These are phyloP conservation scores for Lizonia empirigonia DNA, from an alignment of 2,329 filamentous ascomycete species.

Conservation along the genomic window DNA sequence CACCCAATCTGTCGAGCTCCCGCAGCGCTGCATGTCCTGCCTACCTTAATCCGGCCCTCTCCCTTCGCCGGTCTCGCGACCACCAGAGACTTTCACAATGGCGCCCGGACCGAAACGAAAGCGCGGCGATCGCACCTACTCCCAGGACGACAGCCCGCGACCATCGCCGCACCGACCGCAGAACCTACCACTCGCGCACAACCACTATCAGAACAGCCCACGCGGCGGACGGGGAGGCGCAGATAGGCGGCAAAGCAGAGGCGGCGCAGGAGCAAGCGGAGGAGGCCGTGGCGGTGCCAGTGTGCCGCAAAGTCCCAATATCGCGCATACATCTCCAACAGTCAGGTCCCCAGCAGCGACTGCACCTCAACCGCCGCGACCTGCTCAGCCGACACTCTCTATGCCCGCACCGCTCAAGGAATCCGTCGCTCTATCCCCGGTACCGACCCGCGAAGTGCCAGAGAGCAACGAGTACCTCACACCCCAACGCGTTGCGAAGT, in stretches of 20 bases:
- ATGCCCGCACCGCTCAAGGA: conserved; percentile 24
- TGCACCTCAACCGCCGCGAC: conserved; percentile 23
- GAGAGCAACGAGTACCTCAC: conserved; percentile 81
- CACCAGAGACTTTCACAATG: conserved; percentile 51
- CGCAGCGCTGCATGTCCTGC: conserved; percentile 37
- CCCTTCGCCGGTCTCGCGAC: conserved; percentile 35
- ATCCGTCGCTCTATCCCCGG: conserved; percentile 43
- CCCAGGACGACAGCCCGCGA: conserved; percentile 51
- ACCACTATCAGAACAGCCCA: conserved; percentile 47
- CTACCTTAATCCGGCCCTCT: conserved; percentile 24
- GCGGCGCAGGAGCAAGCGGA: conserved; percentile 31
- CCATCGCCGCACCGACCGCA: conserved; percentile 60
- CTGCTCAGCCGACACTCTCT: conserved; percentile 28
- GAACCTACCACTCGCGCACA: conserved; percentile 59
- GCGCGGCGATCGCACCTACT: conserved; percentile 54
- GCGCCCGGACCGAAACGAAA: conserved; percentile 63
- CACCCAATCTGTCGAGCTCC: conserved; percentile 9
- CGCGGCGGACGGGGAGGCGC: conserved; percentile 38
- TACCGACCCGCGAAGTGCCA: conserved; percentile 25
- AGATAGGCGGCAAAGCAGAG: conserved; percentile 22
- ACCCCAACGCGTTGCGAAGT: conserved; percentile 68
- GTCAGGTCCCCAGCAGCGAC: conserved; percentile 39
- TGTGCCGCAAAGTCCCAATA: conserved; percentile 38
- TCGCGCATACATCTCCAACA: conserved; percentile 38
- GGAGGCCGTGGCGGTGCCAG: conserved; percentile 39